phyloP scores from a whole-genome alignment of 1,284 basidiomycete species.

The Tilletia setariae region DNA sequence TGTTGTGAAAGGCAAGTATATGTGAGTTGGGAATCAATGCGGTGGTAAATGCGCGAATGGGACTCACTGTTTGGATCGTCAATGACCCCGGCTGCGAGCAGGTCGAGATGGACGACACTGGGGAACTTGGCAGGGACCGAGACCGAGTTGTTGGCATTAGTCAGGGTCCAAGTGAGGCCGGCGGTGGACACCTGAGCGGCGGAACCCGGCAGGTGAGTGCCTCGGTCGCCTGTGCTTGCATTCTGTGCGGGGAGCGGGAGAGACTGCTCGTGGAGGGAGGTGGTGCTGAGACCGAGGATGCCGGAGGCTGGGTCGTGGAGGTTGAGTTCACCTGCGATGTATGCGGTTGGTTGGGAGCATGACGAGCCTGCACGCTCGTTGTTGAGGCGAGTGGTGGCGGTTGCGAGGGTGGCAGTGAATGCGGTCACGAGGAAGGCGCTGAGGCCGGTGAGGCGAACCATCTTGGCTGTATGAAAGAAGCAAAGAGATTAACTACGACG shows the following conservation, averaged over 20 bases:
- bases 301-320: constrained; percentile 2
- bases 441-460: too few species aligned
- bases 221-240: background rate
- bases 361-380: too few species aligned
- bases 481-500: too few species aligned
- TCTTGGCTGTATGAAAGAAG: too few species aligned
- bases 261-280: background rate
- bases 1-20: background rate
- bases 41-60: background rate
- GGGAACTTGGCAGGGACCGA: constrained; percentile 62
- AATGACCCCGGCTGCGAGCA: constrained; percentile 61
- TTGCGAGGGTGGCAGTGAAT: too few species aligned
- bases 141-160: constrained; percentile 62
- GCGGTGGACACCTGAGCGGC: background rate
- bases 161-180: constrained; percentile 62
- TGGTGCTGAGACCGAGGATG: background rate
- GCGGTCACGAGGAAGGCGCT: too few species aligned
- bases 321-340: constrained; percentile 4
- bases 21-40: background rate
- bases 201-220: background rate
- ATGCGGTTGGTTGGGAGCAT: background rate
- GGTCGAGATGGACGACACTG: constrained; percentile 63
- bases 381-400: too few species aligned
- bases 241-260: constrained; percentile 7
- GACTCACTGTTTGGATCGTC: constrained; percentile 58